These are phyloP conservation scores for Hsuehochloa calcarea DNA, from an alignment of 176 grass and related monocot species.

Conservation along the genomic window DNA sequence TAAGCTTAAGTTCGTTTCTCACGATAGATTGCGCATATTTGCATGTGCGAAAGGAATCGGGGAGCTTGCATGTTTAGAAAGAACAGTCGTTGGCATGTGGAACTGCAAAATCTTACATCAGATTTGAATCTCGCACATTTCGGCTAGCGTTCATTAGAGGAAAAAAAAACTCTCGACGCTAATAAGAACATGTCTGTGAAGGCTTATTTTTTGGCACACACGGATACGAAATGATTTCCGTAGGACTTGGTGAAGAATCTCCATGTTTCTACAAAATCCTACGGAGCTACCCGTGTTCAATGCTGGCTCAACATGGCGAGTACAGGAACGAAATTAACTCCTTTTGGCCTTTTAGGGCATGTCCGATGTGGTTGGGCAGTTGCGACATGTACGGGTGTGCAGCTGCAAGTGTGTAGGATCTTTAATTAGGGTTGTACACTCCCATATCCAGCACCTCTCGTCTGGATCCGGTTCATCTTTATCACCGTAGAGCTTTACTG, in stretches of 20 bases:
- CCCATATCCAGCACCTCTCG: not conserved
- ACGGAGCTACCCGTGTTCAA: too few relatives aligned
- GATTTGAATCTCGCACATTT: not conserved
- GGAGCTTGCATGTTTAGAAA: not conserved
- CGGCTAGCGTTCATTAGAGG: not conserved
- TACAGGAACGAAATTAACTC: constrained; percentile 3
- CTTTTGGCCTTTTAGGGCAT: not conserved
- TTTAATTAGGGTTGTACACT: not conserved
- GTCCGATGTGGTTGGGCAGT: not conserved
- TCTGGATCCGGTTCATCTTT: not conserved
- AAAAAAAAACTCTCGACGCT: not conserved
- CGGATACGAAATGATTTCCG: too few relatives aligned
- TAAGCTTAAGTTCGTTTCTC: not conserved
- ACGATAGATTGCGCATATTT: not conserved
- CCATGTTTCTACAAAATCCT: too few relatives aligned
- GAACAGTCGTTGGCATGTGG: not conserved
- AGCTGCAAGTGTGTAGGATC: not conserved
- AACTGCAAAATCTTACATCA: not conserved
- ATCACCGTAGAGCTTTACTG: too few relatives aligned
- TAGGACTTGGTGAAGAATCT: too few relatives aligned
- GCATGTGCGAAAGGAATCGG: not conserved
- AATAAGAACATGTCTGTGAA: too few relatives aligned
- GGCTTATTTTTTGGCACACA: too few relatives aligned
- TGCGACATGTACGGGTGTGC: not conserved
- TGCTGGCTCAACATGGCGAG: not conserved